Conservation (phyloP, 768 basidiomycete species). For the Jaapia argillacea region DNA sequence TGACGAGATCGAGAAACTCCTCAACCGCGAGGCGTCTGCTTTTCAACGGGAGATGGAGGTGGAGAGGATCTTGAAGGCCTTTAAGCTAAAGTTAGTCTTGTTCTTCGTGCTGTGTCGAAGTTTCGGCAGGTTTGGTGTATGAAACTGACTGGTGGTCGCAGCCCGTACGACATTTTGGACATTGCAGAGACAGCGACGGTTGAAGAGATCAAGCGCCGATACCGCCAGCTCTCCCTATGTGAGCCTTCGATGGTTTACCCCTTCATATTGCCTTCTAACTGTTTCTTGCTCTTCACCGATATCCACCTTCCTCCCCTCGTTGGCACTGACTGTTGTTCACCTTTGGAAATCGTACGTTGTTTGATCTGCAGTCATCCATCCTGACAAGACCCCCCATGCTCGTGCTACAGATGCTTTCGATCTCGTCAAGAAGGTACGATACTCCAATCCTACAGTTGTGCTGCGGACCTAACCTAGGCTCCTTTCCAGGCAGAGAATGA, state of each 20-base stretch:
- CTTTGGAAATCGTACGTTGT: constrained; percentile 34
- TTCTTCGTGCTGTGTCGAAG: background rate
- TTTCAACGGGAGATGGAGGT: constrained; percentile 85
- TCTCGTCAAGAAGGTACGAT: constrained; percentile 75
- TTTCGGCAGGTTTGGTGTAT: background rate
- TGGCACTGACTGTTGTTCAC: constrained; percentile 2
- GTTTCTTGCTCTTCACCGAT: constrained; percentile 9
- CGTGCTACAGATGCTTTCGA: constrained; percentile 91
- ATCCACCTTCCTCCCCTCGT: constrained; percentile 6
- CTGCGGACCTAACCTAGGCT: background rate
- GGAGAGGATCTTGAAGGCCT: constrained; percentile 85
- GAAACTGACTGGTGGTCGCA: constrained; percentile 17
- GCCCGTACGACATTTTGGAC: constrained; percentile 92
- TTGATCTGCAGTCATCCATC: constrained; percentile 77
- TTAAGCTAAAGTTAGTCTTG: constrained; percentile 82
- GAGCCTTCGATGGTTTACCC: constrained; percentile 26
- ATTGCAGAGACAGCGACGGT: constrained; percentile 59
- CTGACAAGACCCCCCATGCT: constrained; percentile 89
- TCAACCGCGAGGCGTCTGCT: constrained; percentile 73
- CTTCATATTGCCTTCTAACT: constrained; percentile 1
- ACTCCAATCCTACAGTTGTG: background rate
- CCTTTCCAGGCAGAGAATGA: constrained; percentile 71
- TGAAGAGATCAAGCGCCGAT: constrained; percentile 86
- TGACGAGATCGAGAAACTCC: constrained; percentile 67
- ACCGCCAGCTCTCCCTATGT: constrained; percentile 80